Percentiles rank a stretch among this genome's conserved stretches.
Conservation (phyloP, 148 eudicot species). For the Bassia scoparia region DNA sequence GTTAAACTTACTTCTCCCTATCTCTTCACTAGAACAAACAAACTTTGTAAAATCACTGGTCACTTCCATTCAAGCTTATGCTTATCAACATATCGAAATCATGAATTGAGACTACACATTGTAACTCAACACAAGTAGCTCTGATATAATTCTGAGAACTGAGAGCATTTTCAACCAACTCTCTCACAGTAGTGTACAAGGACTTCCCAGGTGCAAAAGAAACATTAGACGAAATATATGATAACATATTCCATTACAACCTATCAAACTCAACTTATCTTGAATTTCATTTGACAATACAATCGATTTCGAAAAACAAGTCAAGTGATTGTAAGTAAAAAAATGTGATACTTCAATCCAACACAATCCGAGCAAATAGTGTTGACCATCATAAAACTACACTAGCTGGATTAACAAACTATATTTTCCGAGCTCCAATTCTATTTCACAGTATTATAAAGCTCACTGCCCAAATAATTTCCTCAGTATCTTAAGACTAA, state of each 20-base stretch:
- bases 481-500: neutral
- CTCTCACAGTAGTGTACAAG: conserved; percentile 92
- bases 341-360: neutral
- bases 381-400: neutral
- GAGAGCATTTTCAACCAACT: conserved; percentile 95
- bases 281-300: neutral
- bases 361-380: neutral
- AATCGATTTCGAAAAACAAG: neutral
- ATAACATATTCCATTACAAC: neutral
- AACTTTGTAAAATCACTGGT: conserved; percentile 13
- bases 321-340: neutral
- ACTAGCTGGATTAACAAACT: neutral
- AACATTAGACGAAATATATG: conserved; percentile 1
- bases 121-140: conserved; percentile 88
- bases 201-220: conserved; percentile 71
- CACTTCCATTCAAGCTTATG: conserved; percentile 3
- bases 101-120: conserved; percentile 42
- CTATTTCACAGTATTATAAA: neutral
- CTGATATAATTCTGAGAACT: conserved; percentile 87
- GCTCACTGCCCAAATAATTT: neutral
- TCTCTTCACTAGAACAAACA: conserved; percentile 69
- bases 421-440: neutral
- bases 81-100: neutral
- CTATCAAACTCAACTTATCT: neutral
- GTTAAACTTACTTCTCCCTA: conserved; percentile 76